A percentile compares a stretch with the other conserved stretches of the same genome.
Conservation (phyloP, 441 rosid genomes). For the Corymbia calophylla region DNA sequence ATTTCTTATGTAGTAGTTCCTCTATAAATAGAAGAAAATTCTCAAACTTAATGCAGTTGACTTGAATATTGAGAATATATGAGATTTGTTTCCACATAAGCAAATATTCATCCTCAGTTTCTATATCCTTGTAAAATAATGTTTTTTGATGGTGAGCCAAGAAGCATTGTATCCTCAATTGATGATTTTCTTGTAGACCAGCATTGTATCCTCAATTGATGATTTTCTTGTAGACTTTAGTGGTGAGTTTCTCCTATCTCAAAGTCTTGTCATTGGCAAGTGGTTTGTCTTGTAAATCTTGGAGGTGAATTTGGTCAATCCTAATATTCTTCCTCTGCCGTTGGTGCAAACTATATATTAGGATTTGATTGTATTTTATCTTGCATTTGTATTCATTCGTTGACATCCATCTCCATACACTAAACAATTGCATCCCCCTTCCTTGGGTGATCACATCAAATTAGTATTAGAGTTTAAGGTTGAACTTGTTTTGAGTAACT, state of each 20-base stretch:
- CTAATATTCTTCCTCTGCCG: background rate
- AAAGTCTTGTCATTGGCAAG: accelerated
- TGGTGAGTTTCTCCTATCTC: background rate
- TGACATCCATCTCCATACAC: background rate
- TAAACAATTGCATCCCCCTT: background rate
- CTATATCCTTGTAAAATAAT: too few species aligned
- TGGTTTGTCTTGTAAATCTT: background rate
- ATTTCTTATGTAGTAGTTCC: background rate
- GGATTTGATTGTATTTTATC: background rate
- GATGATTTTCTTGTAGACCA: too few species aligned
- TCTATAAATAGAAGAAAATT: background rate
- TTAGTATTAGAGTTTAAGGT: too few species aligned
- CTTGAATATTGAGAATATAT: background rate
- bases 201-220: background rate
- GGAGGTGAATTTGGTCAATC: background rate
- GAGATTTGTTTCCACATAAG: background rate
- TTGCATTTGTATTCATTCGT: background rate
- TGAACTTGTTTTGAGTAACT: too few species aligned
- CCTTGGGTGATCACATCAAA: too few species aligned
- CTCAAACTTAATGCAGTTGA: background rate
- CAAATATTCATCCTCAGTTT: background rate
- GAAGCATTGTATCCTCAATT: background rate
- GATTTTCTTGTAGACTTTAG: too few species aligned
- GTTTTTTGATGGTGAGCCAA: background rate
- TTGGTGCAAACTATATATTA: background rate